Evolutionary conservation across 495 filamentous ascomycete genomes (phyloP).

Genomic region (Hypoxylon trugodes): DNA sequence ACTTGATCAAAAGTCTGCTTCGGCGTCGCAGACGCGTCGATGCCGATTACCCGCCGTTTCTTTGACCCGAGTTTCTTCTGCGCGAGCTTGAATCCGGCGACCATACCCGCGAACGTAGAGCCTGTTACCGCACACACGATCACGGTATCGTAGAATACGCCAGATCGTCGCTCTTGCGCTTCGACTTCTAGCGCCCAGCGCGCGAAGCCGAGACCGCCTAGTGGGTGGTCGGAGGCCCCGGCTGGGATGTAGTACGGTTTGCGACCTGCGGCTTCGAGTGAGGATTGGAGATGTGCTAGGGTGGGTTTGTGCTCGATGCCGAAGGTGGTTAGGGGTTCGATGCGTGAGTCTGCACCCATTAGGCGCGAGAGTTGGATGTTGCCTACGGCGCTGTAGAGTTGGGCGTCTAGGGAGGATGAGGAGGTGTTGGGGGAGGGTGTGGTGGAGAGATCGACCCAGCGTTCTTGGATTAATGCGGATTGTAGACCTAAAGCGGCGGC

Average conservation of each 20-base stretch:
- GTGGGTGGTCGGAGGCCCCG: slow-evolving; percentile 70
- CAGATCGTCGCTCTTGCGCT: slow-evolving; percentile 64
- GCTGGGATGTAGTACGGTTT: slow-evolving; percentile 72
- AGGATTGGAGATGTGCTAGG: slow-evolving; percentile 54
- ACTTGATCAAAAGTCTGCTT: slow-evolving; percentile 65
- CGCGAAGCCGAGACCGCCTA: slow-evolving; percentile 71
- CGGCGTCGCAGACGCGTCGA: slow-evolving; percentile 68
- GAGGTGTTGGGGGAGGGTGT: background rate
- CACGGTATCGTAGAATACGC: slow-evolving; percentile 66
- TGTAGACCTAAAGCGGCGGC: slow-evolving; percentile 62
- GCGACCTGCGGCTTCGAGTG: slow-evolving; percentile 54
- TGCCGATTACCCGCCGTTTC: slow-evolving; percentile 63
- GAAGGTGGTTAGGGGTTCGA: slow-evolving; percentile 58
- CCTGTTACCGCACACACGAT: slow-evolving; percentile 71
- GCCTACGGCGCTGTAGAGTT: slow-evolving; percentile 63
- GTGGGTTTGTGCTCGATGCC: slow-evolving; percentile 69
- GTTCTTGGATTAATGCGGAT: slow-evolving; percentile 65
- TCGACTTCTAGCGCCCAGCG: slow-evolving; percentile 69
- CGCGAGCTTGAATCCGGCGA: slow-evolving; percentile 68
- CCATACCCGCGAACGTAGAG: slow-evolving; percentile 68
- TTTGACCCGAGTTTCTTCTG: slow-evolving; percentile 51
- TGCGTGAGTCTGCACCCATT: slow-evolving; percentile 65
- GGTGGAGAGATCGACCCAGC: slow-evolving; percentile 66
- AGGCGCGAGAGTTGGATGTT: slow-evolving; percentile 70
- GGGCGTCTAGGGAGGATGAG: slow-evolving; percentile 29